Evolutionary conservation across 2,329 filamentous ascomycete genomes (phyloP).

Genomic region (Colletotrichum sojae): DNA sequence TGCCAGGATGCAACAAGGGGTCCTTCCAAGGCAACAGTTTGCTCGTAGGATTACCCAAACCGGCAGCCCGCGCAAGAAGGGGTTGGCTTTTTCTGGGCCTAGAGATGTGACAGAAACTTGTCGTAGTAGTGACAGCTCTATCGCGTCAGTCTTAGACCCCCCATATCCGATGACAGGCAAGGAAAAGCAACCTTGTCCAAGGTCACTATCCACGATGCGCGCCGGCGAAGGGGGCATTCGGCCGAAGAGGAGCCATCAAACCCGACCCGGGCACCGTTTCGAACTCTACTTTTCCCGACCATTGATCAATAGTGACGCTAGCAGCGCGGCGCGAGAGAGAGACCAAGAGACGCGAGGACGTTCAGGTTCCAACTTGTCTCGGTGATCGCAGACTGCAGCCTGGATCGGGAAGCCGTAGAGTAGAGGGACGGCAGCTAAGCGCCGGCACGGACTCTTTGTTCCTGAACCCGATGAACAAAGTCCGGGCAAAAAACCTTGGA

Average conservation of each 20-base stretch:
- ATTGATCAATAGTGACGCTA: slow-evolving; percentile 1
- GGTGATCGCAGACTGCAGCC: slow-evolving; percentile 14
- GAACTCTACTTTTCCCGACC: background rate
- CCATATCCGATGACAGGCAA: background rate
- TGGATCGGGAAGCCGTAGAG: slow-evolving; percentile 11
- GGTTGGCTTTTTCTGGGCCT: too few species aligned
- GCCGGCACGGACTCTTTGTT: slow-evolving; percentile 31
- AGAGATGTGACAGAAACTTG: slow-evolving; percentile 15
- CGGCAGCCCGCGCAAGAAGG: slow-evolving; percentile 10
- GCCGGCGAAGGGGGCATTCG: slow-evolving; percentile 1
- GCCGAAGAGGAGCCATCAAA: slow-evolving; percentile 17
- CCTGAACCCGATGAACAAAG: background rate
- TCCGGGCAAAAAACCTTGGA: background rate
- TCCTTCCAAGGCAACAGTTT: slow-evolving; percentile 19
- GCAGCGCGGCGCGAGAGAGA: background rate
- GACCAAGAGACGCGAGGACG: slow-evolving; percentile 8
- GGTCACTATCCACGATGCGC: background rate
- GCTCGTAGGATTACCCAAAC: slow-evolving; percentile 11
- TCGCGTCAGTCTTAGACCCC: slow-evolving; percentile 8
- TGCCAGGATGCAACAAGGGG: slow-evolving; percentile 27
- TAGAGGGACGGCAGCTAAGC: slow-evolving; percentile 2
- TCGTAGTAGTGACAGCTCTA: slow-evolving; percentile 22
- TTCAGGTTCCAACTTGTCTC: slow-evolving; percentile 8
- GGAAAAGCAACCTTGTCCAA: slow-evolving; percentile 7
- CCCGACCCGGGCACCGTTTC: slow-evolving; percentile 21